Evolutionary conservation across 345 rosid genomes (phyloP).

Genomic region (Hibiscus trionum): DNA sequence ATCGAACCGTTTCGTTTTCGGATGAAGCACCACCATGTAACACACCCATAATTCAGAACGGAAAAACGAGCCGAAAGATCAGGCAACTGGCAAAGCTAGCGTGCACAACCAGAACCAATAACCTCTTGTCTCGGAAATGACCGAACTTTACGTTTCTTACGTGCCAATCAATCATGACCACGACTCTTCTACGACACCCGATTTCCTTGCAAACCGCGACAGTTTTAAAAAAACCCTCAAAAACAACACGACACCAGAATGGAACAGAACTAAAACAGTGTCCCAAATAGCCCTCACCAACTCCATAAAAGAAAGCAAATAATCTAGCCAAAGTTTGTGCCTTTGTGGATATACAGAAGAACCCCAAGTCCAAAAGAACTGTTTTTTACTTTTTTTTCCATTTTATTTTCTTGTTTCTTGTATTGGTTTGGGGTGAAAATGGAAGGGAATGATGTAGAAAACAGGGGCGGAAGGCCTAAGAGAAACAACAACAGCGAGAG

Average conservation of each 20-base stretch:
- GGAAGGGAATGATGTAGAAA: conserved; percentile 28
- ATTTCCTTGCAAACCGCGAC: not conserved
- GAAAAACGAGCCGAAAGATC: not conserved
- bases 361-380: no score
- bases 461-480: conserved; percentile 23
- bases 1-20: no score
- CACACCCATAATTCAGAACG: no score
- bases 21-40: no score
- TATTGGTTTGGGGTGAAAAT: conserved; percentile 10
- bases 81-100: not conserved
- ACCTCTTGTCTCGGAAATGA: not conserved
- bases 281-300: not conserved
- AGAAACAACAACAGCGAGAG: conserved; percentile 20
- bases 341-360: not conserved
- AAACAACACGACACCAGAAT: not conserved
- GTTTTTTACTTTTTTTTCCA: no score
- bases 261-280: not conserved
- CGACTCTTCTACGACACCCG: not conserved
- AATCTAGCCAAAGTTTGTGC: not conserved
- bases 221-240: not conserved
- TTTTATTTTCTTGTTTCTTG: no score
- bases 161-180: no score
- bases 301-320: not conserved
- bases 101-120: not conserved
- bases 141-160: no score